Conservation (phyloP, 73 alveolate genomes). For the Paraurostyla sp. region DNA sequence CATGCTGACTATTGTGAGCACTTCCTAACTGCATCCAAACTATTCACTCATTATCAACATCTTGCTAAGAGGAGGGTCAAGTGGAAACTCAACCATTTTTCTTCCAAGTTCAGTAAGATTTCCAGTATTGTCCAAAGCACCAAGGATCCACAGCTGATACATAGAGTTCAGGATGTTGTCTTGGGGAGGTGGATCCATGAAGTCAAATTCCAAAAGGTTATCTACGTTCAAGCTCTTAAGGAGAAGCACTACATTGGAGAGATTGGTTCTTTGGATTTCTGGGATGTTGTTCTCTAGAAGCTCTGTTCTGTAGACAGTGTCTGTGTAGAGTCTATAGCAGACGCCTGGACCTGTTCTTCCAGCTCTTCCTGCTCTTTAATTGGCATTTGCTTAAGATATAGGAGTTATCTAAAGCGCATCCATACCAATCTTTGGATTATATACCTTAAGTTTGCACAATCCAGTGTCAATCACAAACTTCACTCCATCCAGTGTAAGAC, state of each 20-base stretch:
- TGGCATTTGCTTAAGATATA: conserved; percentile 99
- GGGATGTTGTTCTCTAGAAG: conserved; percentile 99
- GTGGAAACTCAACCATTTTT: conserved; percentile 99
- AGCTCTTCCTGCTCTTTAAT: conserved; percentile 98
- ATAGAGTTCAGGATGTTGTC: conserved; percentile 99
- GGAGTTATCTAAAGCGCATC: conserved; percentile 99
- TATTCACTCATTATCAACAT: conserved; percentile 97
- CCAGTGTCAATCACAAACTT: conserved; percentile 99
- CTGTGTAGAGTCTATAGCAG: conserved; percentile 97
- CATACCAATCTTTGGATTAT: conserved; percentile 99
- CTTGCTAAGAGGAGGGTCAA: conserved; percentile 99
- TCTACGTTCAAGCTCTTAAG: conserved; percentile 97
- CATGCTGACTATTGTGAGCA: conserved; percentile 99
- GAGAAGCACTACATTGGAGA: conserved; percentile 99
- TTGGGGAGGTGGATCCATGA: conserved; percentile 99
- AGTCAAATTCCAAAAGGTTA: conserved; percentile 98
- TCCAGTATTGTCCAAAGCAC: conserved; percentile 99
- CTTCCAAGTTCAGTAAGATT: conserved; percentile 98
- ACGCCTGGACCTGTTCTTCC: conserved; percentile 99
- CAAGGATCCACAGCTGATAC: conserved; percentile 99
- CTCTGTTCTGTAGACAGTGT: conserved; percentile 93
- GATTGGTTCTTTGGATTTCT: conserved; percentile 99
- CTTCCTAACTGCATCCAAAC: conserved; percentile 95
- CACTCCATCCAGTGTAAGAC: conserved; percentile 99
- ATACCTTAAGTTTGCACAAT: conserved; percentile 98